phyloP scores from a whole-genome alignment of 495 filamentous ascomycete genomes.

The Neurospora sublineolata region DNA sequence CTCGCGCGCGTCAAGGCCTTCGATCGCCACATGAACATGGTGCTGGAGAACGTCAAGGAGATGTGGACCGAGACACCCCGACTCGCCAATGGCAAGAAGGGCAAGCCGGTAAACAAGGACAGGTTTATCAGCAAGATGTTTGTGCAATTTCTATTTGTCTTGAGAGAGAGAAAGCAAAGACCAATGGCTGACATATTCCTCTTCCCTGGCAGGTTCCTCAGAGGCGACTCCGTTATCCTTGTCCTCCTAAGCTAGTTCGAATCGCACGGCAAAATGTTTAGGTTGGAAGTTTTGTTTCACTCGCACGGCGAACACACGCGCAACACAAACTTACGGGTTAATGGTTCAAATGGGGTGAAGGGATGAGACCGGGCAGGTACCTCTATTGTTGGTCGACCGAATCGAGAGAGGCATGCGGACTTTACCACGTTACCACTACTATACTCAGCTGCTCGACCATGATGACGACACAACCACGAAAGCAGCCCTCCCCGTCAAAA shows the following conservation, averaged over 20 bases:
- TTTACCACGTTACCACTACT: background rate
- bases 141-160: slow-evolving; percentile 16
- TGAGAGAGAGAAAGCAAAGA: background rate
- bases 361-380: background rate
- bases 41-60: slow-evolving; percentile 54
- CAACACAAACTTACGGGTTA: background rate
- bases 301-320: background rate
- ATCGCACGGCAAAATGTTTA: background rate
- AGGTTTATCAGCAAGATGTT: slow-evolving; percentile 98
- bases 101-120: slow-evolving; percentile 91
- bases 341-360: background rate
- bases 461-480: background rate
- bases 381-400: background rate
- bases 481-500: background rate
- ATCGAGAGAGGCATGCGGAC: background rate
- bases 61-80: slow-evolving; percentile 98
- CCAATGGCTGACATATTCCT: slow-evolving; percentile 13
- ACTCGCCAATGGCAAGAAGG: slow-evolving; percentile 63
- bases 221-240: slow-evolving; percentile 88
- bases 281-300: background rate
- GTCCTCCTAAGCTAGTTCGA: slow-evolving; percentile 64
- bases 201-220: slow-evolving; percentile 57
- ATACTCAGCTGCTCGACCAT: background rate
- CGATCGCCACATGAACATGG: slow-evolving; percentile 29
- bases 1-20: slow-evolving; percentile 38